These are phyloP conservation scores for Eucalyptus tenuipes DNA, from an alignment of 345 rosid genomes.

Conservation along the genomic window DNA sequence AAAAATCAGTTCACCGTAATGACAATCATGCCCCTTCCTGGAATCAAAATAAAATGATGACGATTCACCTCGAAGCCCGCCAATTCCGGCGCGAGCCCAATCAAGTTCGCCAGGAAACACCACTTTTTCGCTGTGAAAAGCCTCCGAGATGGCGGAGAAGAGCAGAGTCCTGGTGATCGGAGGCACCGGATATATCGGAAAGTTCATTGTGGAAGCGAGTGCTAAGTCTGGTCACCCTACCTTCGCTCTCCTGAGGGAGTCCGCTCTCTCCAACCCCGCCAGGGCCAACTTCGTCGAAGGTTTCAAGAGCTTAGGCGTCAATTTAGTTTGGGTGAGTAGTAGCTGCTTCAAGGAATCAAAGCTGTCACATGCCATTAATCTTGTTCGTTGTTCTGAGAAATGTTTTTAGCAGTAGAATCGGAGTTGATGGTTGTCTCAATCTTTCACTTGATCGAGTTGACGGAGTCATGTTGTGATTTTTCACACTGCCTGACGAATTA, in stretches of 20 bases:
- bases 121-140: neutral
- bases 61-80: neutral
- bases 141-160: neutral
- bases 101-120: neutral
- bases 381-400: neutral
- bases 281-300: neutral
- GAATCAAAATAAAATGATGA: neutral
- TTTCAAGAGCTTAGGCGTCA: neutral
- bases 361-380: neutral
- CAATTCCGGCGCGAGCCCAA: neutral
- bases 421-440: neutral
- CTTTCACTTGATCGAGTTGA: neutral
- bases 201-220: neutral
- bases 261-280: neutral
- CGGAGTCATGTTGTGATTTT: neutral
- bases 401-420: neutral
- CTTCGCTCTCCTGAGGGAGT: neutral
- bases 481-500: neutral
- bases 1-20: neutral
- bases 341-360: neutral
- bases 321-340: neutral
- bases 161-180: neutral
- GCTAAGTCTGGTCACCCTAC: neutral
- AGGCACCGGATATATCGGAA: conserved; percentile 1
- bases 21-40: neutral